Conservation (phyloP, 352 stramenopile species). For the Globisporangium emineosum region DNA sequence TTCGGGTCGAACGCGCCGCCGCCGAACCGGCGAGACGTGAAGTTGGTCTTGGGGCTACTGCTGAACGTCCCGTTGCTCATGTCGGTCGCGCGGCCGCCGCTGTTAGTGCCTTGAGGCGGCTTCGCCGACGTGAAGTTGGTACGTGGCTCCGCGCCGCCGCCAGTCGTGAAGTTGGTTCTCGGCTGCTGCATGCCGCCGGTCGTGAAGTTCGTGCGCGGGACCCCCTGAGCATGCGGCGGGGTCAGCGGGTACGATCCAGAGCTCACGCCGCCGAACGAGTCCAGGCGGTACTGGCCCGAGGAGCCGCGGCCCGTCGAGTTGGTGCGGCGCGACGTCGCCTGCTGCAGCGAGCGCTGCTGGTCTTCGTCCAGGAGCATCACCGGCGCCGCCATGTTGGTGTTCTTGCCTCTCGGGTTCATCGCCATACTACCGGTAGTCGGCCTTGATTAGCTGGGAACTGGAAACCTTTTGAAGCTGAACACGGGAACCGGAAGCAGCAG, state of each 20-base stretch:
- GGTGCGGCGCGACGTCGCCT: conserved; percentile 3
- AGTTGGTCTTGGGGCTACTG: conserved; percentile 42
- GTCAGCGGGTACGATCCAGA: conserved; percentile 24
- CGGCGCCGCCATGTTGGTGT: conserved; percentile 1
- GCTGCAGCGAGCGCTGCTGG: conserved; percentile 41
- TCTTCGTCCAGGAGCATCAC: conserved; percentile 58
- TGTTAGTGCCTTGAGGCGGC: not conserved
- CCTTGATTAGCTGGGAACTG: not conserved
- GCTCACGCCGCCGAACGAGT: conserved; percentile 12
- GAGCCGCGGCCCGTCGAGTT: conserved; percentile 15
- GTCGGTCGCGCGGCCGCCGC: not conserved
- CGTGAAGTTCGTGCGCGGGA: conserved; percentile 29
- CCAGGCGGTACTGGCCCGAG: not conserved
- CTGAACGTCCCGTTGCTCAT: conserved; percentile 17
- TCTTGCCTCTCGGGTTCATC: not conserved
- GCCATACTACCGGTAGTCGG: not conserved
- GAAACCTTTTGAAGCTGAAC: not conserved
- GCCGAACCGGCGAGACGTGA: conserved; percentile 27
- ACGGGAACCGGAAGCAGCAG: not conserved
- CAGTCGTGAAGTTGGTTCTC: conserved; percentile 35
- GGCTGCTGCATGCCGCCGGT: conserved; percentile 7
- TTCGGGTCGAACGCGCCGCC: conserved; percentile 9
- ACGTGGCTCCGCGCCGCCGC: not conserved
- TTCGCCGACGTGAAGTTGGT: conserved; percentile 11
- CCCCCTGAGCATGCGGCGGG: conserved; percentile 16